These are phyloP conservation scores for Fraxinus angustifolia DNA, from an alignment of 305 asterid genomes.

Conservation along the genomic window DNA sequence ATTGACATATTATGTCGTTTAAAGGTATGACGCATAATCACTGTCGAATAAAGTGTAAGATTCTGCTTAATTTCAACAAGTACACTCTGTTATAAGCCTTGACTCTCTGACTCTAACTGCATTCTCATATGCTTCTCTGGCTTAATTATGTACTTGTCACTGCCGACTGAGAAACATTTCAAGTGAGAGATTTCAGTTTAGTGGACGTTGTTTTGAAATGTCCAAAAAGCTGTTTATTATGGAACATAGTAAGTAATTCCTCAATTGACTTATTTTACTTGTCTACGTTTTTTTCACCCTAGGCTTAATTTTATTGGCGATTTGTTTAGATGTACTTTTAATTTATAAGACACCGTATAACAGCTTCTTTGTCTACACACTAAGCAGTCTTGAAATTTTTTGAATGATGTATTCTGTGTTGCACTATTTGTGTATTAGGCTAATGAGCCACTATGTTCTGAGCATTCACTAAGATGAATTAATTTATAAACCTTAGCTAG, in stretches of 20 bases:
- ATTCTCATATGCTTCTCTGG: neutral
- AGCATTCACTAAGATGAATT: constrained; percentile 1
- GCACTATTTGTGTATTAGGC: neutral
- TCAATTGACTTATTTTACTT: neutral
- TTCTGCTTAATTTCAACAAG: constrained; percentile 3
- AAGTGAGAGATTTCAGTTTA: neutral
- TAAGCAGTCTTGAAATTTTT: neutral
- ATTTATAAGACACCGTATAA: neutral
- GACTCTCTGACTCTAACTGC: neutral
- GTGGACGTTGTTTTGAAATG: neutral
- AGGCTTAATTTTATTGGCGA: neutral
- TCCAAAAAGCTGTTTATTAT: neutral
- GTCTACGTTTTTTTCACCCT: neutral
- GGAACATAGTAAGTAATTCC: neutral
- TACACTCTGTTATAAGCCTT: neutral
- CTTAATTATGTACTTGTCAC: neutral
- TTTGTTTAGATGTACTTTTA: neutral
- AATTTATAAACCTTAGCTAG: neutral
- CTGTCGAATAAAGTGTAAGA: constrained; percentile 16
- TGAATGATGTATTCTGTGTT: neutral
- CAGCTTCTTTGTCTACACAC: neutral
- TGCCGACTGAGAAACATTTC: neutral
- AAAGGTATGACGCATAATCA: constrained; percentile 50
- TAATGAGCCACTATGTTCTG: neutral
- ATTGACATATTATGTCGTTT: constrained; percentile 68